phyloP scores from a whole-genome alignment of 1,139 yeast species.

The Suhomyces ambrosiae region DNA sequence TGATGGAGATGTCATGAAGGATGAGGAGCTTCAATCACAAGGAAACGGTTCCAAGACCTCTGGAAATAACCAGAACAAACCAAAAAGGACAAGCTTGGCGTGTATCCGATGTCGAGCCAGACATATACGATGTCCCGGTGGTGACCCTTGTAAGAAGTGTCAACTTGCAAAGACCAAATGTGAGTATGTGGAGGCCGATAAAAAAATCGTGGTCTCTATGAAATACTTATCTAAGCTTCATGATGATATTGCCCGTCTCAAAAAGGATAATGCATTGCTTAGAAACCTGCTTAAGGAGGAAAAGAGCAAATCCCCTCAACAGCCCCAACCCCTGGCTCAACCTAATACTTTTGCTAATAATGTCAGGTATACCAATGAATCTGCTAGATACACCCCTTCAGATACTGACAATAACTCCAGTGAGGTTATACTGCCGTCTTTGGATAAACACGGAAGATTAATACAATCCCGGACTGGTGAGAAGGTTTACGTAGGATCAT shows the following conservation, averaged over 20 bases:
- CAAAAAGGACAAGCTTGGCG: slow-evolving; percentile 42
- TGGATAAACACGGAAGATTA: slow-evolving; percentile 69
- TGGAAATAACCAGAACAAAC: slow-evolving; percentile 5
- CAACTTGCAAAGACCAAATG: slow-evolving; percentile 59
- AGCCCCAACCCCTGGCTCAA: slow-evolving; percentile 5
- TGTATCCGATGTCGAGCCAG: slow-evolving; percentile 75
- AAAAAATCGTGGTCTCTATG: slow-evolving; percentile 76
- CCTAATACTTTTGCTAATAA: slow-evolving; percentile 8
- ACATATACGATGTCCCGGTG: slow-evolving; percentile 83
- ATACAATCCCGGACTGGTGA: slow-evolving; percentile 77
- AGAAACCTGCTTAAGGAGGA: slow-evolving; percentile 47
- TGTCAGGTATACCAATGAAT: slow-evolving; percentile 4
- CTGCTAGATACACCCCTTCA: not conserved
- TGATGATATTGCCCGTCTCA: slow-evolving; percentile 58
- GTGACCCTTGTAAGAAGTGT: slow-evolving; percentile 74
- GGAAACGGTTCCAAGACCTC: not conserved
- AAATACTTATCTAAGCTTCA: slow-evolving; percentile 70
- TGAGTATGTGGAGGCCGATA: slow-evolving; percentile 77
- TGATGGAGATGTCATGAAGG: not conserved
- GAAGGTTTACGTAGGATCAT: slow-evolving; percentile 73
- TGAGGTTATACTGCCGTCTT: slow-evolving; percentile 64
- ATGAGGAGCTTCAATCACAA: slow-evolving; percentile 1
- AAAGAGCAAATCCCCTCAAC: slow-evolving; percentile 15
- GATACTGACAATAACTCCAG: slow-evolving; percentile 2
- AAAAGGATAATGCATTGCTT: slow-evolving; percentile 57